Base-by-base conservation (phyloP, 2,329 filamentous ascomycete genomes). In the Clonostachys rosea region DNA sequence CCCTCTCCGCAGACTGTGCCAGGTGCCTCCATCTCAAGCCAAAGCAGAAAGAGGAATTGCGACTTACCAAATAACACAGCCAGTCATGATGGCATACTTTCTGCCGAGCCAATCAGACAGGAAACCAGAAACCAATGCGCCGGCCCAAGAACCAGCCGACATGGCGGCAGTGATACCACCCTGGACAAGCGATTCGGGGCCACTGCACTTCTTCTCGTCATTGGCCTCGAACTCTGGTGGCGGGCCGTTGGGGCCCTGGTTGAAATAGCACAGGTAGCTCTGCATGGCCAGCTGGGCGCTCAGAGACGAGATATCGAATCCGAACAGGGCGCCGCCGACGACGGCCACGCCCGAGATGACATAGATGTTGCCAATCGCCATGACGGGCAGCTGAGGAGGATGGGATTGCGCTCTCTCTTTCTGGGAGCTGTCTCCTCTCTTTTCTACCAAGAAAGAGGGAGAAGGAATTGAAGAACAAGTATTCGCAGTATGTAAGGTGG, bases 231-330 rank as follows among this genome's bases (percentile, higher is more conserved):
- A 30, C 24, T 30, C 24, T 30, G 24, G 24, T 0, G 64, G 63
- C 1, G 64, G 64, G 0, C 61, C 60, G 1, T 60, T 50, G 5
- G 60, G 60, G 1, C 63, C 64, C 30, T 68, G 61, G 46, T 68
- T 68, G 52, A 68, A 68, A 48, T 67, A 68, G 46, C 65, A 68
- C 37, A 58, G 59, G 46, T 68, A 68, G 18, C 62, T 61, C 44
- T 66, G 61, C 53, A 63, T 61, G 42, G 60, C 59, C 20, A 61
- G 51, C 54, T 62, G 60, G 49, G 76, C 78, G 5, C 74, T 76
- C 66, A 81, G 76, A 47, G 76, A 79, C 34, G 73, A 74, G 49
- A 81, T 80, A 53, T 80, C 77, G 57, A 81, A 81, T 51, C 74
- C 75, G 55, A 78, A 78, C 44, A 70, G 61, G 53, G 62, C 65